Base-by-base conservation (phyloP, 1,284 basidiomycete genomes). In the Naganishia albida region DNA sequence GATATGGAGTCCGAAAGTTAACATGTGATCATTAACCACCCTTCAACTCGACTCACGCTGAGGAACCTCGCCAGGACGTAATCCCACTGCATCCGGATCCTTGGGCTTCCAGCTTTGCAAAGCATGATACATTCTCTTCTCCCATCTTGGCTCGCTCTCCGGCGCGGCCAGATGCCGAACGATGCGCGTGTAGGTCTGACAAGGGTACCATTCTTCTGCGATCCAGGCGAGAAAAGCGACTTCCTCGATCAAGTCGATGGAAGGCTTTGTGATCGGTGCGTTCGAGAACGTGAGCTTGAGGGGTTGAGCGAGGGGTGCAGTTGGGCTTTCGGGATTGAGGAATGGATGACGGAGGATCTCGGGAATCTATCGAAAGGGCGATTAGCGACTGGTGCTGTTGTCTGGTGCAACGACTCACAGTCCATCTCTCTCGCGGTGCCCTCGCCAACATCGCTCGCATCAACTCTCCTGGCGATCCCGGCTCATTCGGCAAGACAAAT, bases 211-310 rank as follows among this genome's bases (percentile, higher is more conserved):
- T 34, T 74, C 66, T 20, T 67, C 53, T 7, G 69, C 60, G 3
- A 74, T 56, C 65, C 71, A 74, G 1, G 74, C 68, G 2, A 80
- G 68, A 65, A 78, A 78, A 60, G 69, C 71, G n/a, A 80, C 30
- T 48, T 78, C 77, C 12, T 72, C 65, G 16, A 78, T 23, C 40
- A 77, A 38, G 13, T 62, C 63, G 16, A 64, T 38, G 1, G 54
- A 48, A 0, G 72, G 63, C 7, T 74, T 60, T 0, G 65, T 53
- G 40, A 67, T 68, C 1, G 68, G 67, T 16, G 68, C 51, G 26
- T 71, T 64, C 28, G 42, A 54, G 2, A 69, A 69, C 0, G 71
- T 68, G 7, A 68, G 43, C 1, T 60, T 38, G 10, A 69, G 42
- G 2, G 74, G 76, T 16, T 53, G 68, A 8, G 48, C 30, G 62